phyloP scores from a whole-genome alignment of 2,329 filamentous ascomycete species.

The Bipolaris sorokiniana region DNA sequence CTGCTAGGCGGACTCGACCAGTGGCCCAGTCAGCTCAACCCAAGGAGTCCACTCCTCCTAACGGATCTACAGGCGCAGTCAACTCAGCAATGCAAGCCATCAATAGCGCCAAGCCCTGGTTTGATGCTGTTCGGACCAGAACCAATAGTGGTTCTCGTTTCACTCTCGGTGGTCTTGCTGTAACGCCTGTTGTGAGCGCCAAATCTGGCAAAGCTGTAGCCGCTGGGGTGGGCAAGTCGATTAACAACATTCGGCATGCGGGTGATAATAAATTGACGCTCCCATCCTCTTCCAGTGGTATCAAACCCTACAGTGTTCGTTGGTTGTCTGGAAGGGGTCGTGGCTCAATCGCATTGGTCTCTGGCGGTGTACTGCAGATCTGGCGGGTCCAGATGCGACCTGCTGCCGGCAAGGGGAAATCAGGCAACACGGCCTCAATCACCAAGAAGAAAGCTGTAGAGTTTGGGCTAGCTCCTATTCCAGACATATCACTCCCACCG shows the following conservation, averaged over 20 bases:
- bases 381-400: slow-evolving; percentile 64
- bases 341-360: slow-evolving; percentile 68
- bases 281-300: slow-evolving; percentile 61
- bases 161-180: slow-evolving; percentile 46
- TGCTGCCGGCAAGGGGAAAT: slow-evolving; percentile 49
- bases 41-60: slow-evolving; percentile 43
- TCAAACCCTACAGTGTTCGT: slow-evolving; percentile 65
- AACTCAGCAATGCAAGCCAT: slow-evolving; percentile 52
- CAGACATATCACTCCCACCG: slow-evolving; percentile 59
- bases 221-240: slow-evolving; percentile 74
- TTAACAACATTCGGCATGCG: slow-evolving; percentile 73
- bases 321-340: slow-evolving; percentile 70
- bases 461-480: slow-evolving; percentile 67
- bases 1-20: slow-evolving; percentile 59
- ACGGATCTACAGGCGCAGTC: slow-evolving; percentile 43
- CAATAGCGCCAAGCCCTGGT: slow-evolving; percentile 51
- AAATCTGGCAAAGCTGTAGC: slow-evolving; percentile 75
- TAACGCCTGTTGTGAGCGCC: slow-evolving; percentile 56
- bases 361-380: slow-evolving; percentile 69
- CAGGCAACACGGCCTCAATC: slow-evolving; percentile 51
- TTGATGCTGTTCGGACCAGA: slow-evolving; percentile 47
- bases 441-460: slow-evolving; percentile 68
- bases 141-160: slow-evolving; percentile 43
- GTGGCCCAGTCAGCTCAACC: slow-evolving; percentile 28
- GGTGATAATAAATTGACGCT: slow-evolving; percentile 77